Base-by-base conservation (phyloP, 139 green algal species). In the Raphidocelis subcapitata region DNA sequence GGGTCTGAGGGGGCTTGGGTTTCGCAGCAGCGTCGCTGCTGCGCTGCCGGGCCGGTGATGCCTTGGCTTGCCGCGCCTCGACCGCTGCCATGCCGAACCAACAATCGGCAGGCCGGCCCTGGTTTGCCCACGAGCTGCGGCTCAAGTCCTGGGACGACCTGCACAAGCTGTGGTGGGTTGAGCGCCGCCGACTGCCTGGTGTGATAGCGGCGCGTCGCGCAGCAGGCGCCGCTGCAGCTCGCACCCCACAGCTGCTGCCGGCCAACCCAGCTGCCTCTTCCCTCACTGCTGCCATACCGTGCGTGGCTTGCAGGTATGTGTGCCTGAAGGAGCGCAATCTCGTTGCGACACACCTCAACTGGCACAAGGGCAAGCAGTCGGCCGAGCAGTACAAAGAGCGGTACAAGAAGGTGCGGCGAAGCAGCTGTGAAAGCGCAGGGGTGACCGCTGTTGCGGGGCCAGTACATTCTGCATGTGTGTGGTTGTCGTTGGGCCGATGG, bases 61-160 rank as follows among this genome's bases (percentile, higher is more conserved):
- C n/a, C n/a, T n/a, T n/a, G n/a, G n/a, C n/a, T n/a, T n/a, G n/a
- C n/a, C n/a, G n/a, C n/a, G n/a, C n/a, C n/a, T n/a, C n/a, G n/a
- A n/a, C n/a, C n/a, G n/a, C n/a, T n/a, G n/a, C n/a, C n/a, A n/a
- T n/a, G n/a, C n/a, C n/a, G n/a, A n/a, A n/a, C n/a, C 54, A 56
- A 29, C 31, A 28, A 23, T 63, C 8, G 8, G 21, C 82, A 88
- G 90, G 90, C 0, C 79, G 86, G 0, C 67, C 62, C 0, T 95
- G 90, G 90, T 5, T 84, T 55, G 90, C 90, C 33, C 56, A 24
- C 20, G 90, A 95, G 68, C 69, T 95, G 68, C 54, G 90, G 44
- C 52, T 64, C n/a, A 95, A 95, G 74, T 85, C 73, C 8, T 93
- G 85, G 77, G 84, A 92, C 55, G 90, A 95, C 67, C 79, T 95